phyloP scores from a whole-genome alignment of 768 basidiomycete genomes.

The Macrolepiota fuliginosa region DNA sequence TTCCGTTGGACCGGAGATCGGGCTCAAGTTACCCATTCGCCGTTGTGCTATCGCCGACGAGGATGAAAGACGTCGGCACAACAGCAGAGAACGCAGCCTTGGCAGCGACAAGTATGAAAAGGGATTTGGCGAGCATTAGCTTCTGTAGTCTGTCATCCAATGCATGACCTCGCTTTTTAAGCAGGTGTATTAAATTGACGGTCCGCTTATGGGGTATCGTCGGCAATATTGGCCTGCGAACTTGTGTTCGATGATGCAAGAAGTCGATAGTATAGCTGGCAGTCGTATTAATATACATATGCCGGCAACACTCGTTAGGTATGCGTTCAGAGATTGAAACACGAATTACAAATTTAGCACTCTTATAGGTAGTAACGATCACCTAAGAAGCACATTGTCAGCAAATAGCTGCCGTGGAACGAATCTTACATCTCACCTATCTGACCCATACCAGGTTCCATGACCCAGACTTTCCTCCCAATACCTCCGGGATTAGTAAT shows the following conservation, averaged over 20 bases:
- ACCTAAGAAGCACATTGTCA: slow-evolving; percentile 20
- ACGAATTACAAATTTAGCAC: background rate
- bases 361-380: slow-evolving; percentile 39
- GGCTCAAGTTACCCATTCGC: slow-evolving; percentile 29
- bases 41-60: slow-evolving; percentile 41
- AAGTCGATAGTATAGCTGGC: slow-evolving; percentile 1
- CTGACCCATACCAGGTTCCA: slow-evolving; percentile 88
- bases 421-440: slow-evolving; percentile 54
- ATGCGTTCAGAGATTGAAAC: background rate
- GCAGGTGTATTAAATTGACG: background rate
- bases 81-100: slow-evolving; percentile 2
- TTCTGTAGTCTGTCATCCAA: background rate
- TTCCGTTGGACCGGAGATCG: background rate
- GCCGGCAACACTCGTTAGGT: background rate
- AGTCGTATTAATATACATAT: background rate
- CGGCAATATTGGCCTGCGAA: background rate
- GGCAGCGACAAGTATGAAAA: background rate
- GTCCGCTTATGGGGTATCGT: background rate
- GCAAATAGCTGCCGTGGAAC: background rate
- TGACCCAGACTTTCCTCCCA: slow-evolving; percentile 72
- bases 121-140: background rate
- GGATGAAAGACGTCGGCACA: slow-evolving; percentile 31
- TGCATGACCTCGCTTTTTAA: background rate
- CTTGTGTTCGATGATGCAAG: background rate
- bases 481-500: slow-evolving; percentile 42